These are phyloP conservation scores for Xylaria cubensis DNA, from an alignment of 495 filamentous ascomycete genomes.

Conservation along the genomic window DNA sequence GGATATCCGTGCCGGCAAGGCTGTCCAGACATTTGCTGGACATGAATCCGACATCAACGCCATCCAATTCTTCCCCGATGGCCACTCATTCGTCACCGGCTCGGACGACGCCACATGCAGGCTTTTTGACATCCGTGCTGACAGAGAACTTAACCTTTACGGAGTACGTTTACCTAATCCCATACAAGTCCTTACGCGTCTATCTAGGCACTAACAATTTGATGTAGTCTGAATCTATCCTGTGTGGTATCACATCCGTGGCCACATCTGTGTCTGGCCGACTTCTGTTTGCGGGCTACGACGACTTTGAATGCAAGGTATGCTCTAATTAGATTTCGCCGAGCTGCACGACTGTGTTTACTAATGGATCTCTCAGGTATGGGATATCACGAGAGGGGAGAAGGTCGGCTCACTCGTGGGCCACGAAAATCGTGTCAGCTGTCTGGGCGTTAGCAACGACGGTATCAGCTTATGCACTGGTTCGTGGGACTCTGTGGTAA, in stretches of 20 bases:
- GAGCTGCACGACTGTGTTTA: not conserved
- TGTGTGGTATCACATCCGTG: slow-evolving; percentile 97
- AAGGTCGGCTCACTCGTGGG: slow-evolving; percentile 95
- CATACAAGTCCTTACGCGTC: slow-evolving; percentile 16
- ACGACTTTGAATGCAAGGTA: slow-evolving; percentile 99
- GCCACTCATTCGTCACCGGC: slow-evolving; percentile 97
- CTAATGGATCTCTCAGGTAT: slow-evolving; percentile 67
- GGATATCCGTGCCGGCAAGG: slow-evolving; percentile 98
- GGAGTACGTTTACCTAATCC: slow-evolving; percentile 67
- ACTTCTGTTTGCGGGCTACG: slow-evolving; percentile 95
- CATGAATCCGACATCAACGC: slow-evolving; percentile 99
- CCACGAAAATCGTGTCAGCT: slow-evolving; percentile 99
- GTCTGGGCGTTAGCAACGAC: slow-evolving; percentile 96
- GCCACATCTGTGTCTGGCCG: slow-evolving; percentile 97
- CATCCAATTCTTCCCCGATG: slow-evolving; percentile 99
- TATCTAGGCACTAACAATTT: slow-evolving; percentile 29
- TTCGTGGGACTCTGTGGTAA: slow-evolving; percentile 98
- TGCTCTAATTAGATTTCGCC: slow-evolving; percentile 29
- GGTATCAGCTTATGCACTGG: slow-evolving; percentile 99
- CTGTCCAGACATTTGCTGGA: slow-evolving; percentile 96
- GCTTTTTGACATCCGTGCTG: slow-evolving; percentile 96
- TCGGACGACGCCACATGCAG: slow-evolving; percentile 98
- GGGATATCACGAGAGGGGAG: slow-evolving; percentile 96
- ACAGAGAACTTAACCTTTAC: slow-evolving; percentile 95
- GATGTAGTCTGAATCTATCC: slow-evolving; percentile 89